phyloP scores from a whole-genome alignment of 495 filamentous ascomycete species.

The Neurospora africana region DNA sequence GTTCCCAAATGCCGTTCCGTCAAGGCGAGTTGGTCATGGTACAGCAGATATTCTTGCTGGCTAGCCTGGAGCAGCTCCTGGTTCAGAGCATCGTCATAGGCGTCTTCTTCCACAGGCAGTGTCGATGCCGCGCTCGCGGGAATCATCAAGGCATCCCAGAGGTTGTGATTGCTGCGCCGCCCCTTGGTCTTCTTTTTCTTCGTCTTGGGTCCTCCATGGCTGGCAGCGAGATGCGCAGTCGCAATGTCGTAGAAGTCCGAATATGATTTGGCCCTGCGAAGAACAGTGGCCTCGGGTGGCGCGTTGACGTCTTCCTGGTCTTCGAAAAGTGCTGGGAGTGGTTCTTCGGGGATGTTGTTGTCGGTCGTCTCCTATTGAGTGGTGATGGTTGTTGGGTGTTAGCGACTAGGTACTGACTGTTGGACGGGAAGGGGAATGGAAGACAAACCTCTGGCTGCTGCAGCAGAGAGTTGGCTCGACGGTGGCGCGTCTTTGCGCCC shows the following conservation, averaged over 20 bases:
- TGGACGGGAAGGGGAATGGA: background rate
- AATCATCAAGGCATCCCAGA: conserved; percentile 26
- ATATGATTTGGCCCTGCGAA: conserved; percentile 62
- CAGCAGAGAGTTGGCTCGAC: conserved; percentile 52
- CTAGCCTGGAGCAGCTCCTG: conserved; percentile 64
- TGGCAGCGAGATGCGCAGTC: conserved; percentile 41
- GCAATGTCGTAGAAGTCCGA: conserved; percentile 60
- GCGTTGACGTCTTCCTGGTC: conserved; percentile 37
- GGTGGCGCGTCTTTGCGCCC: conserved; percentile 34
- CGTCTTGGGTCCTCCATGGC: conserved; percentile 31
- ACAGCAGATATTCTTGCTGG: conserved; percentile 76
- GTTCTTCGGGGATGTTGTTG: conserved; percentile 24
- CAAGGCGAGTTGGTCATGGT: conserved; percentile 67
- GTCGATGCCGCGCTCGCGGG: conserved; percentile 47
- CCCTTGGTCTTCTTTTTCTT: conserved; percentile 32
- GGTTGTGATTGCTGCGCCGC: conserved; percentile 22
- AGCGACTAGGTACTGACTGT: background rate
- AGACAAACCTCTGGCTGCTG: conserved; percentile 55
- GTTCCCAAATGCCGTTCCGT: conserved; percentile 68
- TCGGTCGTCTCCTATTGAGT: conserved; percentile 26
- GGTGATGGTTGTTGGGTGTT: conserved; percentile 13
- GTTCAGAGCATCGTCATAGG: conserved; percentile 50
- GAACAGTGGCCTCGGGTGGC: conserved; percentile 52
- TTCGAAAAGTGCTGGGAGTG: conserved; percentile 39
- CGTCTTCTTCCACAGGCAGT: conserved; percentile 45